phyloP scores from a whole-genome alignment of 495 filamentous ascomycete genomes.

The Delitschia confertaspora region DNA sequence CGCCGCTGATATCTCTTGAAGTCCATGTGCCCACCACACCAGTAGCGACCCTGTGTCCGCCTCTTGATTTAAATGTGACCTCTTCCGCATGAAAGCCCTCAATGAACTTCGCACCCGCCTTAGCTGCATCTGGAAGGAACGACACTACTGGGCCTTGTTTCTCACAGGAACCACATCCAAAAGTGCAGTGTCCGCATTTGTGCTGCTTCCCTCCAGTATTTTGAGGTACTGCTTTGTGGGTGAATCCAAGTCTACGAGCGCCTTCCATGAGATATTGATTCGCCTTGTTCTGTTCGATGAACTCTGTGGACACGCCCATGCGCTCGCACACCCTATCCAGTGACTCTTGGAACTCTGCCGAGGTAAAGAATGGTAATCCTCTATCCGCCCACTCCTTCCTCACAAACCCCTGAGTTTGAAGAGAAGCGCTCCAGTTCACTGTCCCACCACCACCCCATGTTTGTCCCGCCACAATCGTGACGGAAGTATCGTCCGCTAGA shows the following conservation, averaged over 20 bases:
- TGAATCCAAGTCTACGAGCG: slow-evolving; percentile 63
- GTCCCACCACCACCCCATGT: slow-evolving; percentile 83
- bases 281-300: slow-evolving; percentile 59
- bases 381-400: slow-evolving; percentile 71
- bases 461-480: slow-evolving; percentile 56
- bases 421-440: slow-evolving; percentile 77
- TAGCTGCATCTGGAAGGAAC: slow-evolving; percentile 69
- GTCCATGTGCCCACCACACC: slow-evolving; percentile 68
- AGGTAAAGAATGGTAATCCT: slow-evolving; percentile 70
- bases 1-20: slow-evolving; percentile 54
- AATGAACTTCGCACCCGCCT: slow-evolving; percentile 64
- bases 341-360: slow-evolving; percentile 61
- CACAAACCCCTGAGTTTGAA: slow-evolving; percentile 75
- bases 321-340: slow-evolving; percentile 63
- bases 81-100: slow-evolving; percentile 65
- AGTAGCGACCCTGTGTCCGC: slow-evolving; percentile 48
- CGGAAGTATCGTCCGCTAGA: slow-evolving; percentile 51
- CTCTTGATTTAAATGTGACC: slow-evolving; percentile 54
- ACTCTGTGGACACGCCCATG: slow-evolving; percentile 68
- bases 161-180: slow-evolving; percentile 62
- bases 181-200: slow-evolving; percentile 68
- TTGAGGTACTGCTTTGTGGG: slow-evolving; percentile 62
- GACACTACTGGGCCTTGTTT: slow-evolving; percentile 72
- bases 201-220: slow-evolving; percentile 66
- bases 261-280: slow-evolving; percentile 67